phyloP scores from a whole-genome alignment of 345 rosid species.

The Capsella bursapastoris region DNA sequence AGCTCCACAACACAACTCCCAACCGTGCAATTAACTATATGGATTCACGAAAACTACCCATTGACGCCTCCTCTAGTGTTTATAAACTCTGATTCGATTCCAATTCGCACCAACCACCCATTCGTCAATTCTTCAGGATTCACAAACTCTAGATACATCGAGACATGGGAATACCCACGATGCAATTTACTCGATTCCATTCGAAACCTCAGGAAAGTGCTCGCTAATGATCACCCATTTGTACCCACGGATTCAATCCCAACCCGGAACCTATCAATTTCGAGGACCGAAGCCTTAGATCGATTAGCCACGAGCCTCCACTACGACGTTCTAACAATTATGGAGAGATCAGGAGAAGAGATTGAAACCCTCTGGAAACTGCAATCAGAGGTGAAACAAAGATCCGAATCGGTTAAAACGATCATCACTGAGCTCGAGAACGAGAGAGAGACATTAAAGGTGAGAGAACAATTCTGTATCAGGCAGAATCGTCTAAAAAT shows the following conservation, averaged over 20 bases:
- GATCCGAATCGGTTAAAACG: conserved; percentile 16
- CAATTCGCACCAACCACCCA: conserved; percentile 59
- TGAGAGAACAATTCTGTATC: conserved; percentile 57
- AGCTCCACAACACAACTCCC: conserved; percentile 37
- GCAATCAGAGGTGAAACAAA: conserved; percentile 46
- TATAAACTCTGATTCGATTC: conserved; percentile 32
- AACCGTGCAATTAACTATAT: conserved; percentile 55
- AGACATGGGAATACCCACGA: conserved; percentile 59
- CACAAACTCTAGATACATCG: conserved; percentile 52
- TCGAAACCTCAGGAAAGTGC: conserved; percentile 54
- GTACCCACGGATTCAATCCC: conserved; percentile 25
- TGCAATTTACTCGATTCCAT: conserved; percentile 54
- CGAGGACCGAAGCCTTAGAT: conserved; percentile 69
- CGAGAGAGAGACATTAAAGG: conserved; percentile 49
- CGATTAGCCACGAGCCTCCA: conserved; percentile 64
- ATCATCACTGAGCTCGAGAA: conserved; percentile 47
- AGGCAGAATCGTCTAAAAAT: background rate
- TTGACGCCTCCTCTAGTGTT: conserved; percentile 59
- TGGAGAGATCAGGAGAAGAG: conserved; percentile 46
- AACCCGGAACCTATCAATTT: conserved; percentile 43
- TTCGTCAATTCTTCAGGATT: conserved; percentile 62
- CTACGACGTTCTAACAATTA: conserved; percentile 49
- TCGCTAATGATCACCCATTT: conserved; percentile 66
- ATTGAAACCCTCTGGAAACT: conserved; percentile 47
- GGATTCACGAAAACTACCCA: conserved; percentile 79